A percentile compares a stretch with the other conserved stretches of the same genome.
These are phyloP conservation scores for Aspergillus viridinutans DNA, from an alignment of 2,329 filamentous ascomycete genomes.

Conservation along the genomic window DNA sequence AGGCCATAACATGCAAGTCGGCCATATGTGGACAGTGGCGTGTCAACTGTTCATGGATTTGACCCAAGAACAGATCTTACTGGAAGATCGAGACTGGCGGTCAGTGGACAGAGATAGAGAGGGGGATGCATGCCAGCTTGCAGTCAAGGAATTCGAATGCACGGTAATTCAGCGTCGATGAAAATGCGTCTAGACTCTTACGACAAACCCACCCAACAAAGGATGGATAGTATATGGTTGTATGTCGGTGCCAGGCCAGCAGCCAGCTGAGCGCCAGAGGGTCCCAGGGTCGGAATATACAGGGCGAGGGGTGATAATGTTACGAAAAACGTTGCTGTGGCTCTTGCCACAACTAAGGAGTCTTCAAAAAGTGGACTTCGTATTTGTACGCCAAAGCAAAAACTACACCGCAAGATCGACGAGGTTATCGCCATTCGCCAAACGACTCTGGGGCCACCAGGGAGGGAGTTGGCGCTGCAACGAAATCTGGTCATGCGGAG, in stretches of 20 bases:
- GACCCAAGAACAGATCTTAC: constrained; percentile 20
- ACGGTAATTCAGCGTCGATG: constrained; percentile 9
- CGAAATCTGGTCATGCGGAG: not conserved
- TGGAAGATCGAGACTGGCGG: constrained; percentile 21
- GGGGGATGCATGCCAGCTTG: constrained; percentile 2
- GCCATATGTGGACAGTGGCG: constrained; percentile 7
- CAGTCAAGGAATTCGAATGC: not conserved
- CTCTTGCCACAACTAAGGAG: not conserved
- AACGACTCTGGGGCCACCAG: not conserved
- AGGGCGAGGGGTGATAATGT: not conserved
- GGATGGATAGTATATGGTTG: not conserved
- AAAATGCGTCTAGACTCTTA: constrained; percentile 10
- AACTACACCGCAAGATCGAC: not conserved
- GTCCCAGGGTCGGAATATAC: not conserved
- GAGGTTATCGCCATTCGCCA: not conserved
- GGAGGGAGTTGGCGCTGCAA: not conserved
- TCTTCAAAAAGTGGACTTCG: not conserved
- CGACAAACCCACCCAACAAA: constrained; percentile 4
- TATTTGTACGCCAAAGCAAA: not conserved
- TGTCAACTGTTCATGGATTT: constrained; percentile 5
- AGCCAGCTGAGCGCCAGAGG: not conserved
- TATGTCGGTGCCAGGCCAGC: not conserved
- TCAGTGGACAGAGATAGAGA: constrained; percentile 9
- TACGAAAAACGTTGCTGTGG: not conserved
- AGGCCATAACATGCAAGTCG: constrained; percentile 21